Evolutionary conservation across 495 filamentous ascomycete genomes (phyloP), one percentile per base, ranked within the genome.

Genomic region (Podospora comata): DNA sequence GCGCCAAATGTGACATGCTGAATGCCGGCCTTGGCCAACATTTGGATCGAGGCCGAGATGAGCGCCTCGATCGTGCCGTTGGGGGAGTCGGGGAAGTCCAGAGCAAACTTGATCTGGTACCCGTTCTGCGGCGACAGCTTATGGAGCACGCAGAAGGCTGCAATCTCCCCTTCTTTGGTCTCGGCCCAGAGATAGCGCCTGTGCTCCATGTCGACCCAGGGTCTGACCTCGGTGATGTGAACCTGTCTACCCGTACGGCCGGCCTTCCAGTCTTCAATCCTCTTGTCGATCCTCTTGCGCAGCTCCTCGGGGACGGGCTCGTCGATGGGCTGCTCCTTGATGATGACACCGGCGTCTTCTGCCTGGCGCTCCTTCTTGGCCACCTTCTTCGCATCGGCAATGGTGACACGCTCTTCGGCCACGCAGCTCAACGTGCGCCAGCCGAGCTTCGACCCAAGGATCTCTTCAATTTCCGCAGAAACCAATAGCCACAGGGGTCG

Each of bases 101-200:
- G 86, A 56, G 88, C 88, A 79, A 92, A 94, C 80, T 96, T 95
- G 78, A 95, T 88, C 80, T 96, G 92, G 84, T 90, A 92, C 65
- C 92, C 92, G 70, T 94, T 86, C 44, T 84, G 76, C 0, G 91
- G 91, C 20, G 89, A 85, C 28, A 96, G 85, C 74, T 89, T 88
- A 66, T 89, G 89, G 68, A 96, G 77, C 48, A 91, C 87, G 70
- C 91, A 88, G 62, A 96, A 84, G 16, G 90, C 90, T 55, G 83
- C 86, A 70, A 95, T 87, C 66, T 81, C 85, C 71, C 89, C 89
- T 30, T 86, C 79, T 72, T 85, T 86, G 73, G 89, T 88, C 67
- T 84, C 77, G 28, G 90, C 89, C 79, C 92, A 92, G 73, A 92
- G 88, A 79, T 94, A 95, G 74, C 91, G 90, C 23, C 92, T 88